Conservation (phyloP, 345 rosid genomes). For the Brassica carinata region DNA sequence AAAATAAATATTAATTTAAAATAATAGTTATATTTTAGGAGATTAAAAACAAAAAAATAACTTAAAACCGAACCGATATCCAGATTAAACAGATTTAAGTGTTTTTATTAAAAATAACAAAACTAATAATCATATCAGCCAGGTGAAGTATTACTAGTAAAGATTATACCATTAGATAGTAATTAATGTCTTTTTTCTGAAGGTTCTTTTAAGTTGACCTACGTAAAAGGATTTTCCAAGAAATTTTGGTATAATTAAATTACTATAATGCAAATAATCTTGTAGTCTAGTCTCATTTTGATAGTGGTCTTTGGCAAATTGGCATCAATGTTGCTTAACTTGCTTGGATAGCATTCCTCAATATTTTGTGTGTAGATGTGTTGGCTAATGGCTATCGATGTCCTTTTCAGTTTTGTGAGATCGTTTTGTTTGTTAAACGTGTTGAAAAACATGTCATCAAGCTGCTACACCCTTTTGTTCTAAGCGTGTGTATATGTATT, state of each 20-base stretch:
- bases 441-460: conserved; percentile 21
- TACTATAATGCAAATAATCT: not conserved
- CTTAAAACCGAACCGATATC: no score
- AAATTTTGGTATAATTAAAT: not conserved
- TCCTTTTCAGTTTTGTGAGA: not conserved
- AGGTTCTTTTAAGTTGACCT: not conserved
- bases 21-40: no score
- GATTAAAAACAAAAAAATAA: no score
- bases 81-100: no score
- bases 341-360: not conserved
- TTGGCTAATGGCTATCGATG: not conserved
- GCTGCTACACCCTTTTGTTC: not conserved
- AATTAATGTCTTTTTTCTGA: not conserved
- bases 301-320: not conserved
- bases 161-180: not conserved
- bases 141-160: no score
- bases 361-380: not conserved
- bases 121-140: no score
- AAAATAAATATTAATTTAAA: no score
- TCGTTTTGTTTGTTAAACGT: not conserved
- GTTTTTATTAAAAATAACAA: no score
- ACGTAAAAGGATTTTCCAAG: not conserved
- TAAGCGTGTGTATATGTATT: conserved; percentile 2
- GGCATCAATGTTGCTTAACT: not conserved
- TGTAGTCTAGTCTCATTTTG: not conserved